phyloP scores from a whole-genome alignment of 2,329 filamentous ascomycete genomes.

The Aspergillus carbonarius region DNA sequence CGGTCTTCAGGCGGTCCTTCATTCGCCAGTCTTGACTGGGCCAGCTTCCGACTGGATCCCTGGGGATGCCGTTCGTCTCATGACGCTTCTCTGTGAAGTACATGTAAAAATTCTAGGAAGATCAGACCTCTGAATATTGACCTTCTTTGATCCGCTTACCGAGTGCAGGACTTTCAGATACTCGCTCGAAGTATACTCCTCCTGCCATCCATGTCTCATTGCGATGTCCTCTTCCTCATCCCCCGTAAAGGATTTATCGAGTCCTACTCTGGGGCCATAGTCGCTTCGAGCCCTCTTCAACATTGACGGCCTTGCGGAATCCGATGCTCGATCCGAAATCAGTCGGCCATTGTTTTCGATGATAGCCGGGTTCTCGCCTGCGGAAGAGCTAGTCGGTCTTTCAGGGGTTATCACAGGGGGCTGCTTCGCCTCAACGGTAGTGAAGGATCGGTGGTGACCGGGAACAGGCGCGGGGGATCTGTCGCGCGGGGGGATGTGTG shows the following conservation, averaged over 20 bases:
- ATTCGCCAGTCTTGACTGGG: slow-evolving; percentile 91
- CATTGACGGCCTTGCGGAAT: slow-evolving; percentile 36
- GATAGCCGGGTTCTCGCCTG: slow-evolving; percentile 26
- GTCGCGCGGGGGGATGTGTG: slow-evolving; percentile 37
- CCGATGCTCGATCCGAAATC: slow-evolving; percentile 32
- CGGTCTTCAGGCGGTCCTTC: slow-evolving; percentile 93
- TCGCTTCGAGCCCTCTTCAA: slow-evolving; percentile 55
- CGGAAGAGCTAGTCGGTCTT: slow-evolving; percentile 35
- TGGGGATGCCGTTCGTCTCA: slow-evolving; percentile 87
- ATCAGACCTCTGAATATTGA: slow-evolving; percentile 7
- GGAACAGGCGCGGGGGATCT: slow-evolving; percentile 31
- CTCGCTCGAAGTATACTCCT: slow-evolving; percentile 86
- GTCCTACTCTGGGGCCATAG: slow-evolving; percentile 45
- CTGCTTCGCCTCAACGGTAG: slow-evolving; percentile 31
- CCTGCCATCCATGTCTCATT: slow-evolving; percentile 84
- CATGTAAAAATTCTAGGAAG: slow-evolving; percentile 92
- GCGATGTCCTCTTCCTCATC: slow-evolving; percentile 55
- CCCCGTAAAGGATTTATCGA: slow-evolving; percentile 30
- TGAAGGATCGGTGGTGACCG: slow-evolving; percentile 37
- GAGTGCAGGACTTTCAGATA: slow-evolving; percentile 81
- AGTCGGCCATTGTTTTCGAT: slow-evolving; percentile 25
- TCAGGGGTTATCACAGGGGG: slow-evolving; percentile 19
- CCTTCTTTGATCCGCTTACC: slow-evolving; percentile 50
- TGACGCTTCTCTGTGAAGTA: slow-evolving; percentile 98
- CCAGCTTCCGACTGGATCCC: slow-evolving; percentile 55